Base-by-base conservation (phyloP, 805 yeast species). In the Tetrapisispora fleetii region DNA sequence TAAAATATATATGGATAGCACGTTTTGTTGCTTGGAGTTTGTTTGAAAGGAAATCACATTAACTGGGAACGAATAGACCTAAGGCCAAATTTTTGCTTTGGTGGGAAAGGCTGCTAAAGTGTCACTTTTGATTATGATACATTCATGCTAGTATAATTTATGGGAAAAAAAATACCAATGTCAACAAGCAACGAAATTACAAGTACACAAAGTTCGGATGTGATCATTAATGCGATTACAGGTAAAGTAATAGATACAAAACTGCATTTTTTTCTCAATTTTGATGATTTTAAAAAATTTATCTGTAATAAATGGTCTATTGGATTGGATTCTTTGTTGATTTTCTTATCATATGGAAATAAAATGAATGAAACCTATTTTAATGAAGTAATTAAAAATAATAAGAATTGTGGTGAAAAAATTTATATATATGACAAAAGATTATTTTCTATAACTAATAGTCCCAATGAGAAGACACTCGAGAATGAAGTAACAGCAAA, bases 291-390 rank as follows among this genome's bases (percentile, higher is more conserved):
- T 32, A 73, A 70, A 52, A 65, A 58, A 28, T 73, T 67, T 52
- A 68, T 77, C 19, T 50, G 69, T 7, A 60, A 65, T 4, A 65
- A 70, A 37, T 71, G 77, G 61, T 56, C 56, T 40, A 74, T 77
- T 1, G 71, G 76, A 0, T 35, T 54, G 0, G 68, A 63, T 24
- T 71, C 73, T 46, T 54, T 74, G 40, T 71, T 83, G 53, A 65
- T 84, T 14, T 63, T 84, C 37, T 74, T 88, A 2, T 78, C 88
- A 1, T 80, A 76, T 60, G 90, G 90, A 0, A 72, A 78, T 42
- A 79, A 76, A 55, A 67, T 84, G 52, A 79, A 76, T 49, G 58
- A 50, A 16, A 24, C 27, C 3, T 27, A 13, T 27, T 43, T 43
- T 14, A 39, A 37, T 17, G 40, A 38, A 4, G 3, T 42, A 16